phyloP scores from a whole-genome alignment of 2,329 filamentous ascomycete species.

The Aspergillus sp. region DNA sequence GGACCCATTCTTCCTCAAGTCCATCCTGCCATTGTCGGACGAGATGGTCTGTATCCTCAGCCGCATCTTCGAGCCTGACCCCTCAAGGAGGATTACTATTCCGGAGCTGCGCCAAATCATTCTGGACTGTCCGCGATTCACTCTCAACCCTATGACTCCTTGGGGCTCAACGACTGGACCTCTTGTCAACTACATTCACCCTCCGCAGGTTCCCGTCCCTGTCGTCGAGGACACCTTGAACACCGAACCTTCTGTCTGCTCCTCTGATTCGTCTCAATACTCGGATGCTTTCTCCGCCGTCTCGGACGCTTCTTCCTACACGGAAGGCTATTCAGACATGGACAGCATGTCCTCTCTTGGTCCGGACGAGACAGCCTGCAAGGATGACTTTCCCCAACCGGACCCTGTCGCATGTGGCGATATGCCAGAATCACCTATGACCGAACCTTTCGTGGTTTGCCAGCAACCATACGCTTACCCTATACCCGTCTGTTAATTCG shows the following conservation, averaged over 20 bases:
- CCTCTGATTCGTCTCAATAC: conserved; percentile 35
- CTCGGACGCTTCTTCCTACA: conserved; percentile 40
- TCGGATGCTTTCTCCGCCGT: conserved; percentile 41
- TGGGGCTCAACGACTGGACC: conserved; percentile 38
- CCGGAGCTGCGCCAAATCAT: conserved; percentile 77
- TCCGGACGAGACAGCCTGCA: conserved; percentile 31
- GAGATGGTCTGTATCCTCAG: conserved; percentile 86
- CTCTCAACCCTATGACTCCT: conserved; percentile 42
- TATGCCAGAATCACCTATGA: conserved; percentile 25
- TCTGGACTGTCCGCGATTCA: conserved; percentile 73
- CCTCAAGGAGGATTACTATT: conserved; percentile 77
- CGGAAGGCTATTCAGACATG: conserved; percentile 37
- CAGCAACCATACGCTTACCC: conserved; percentile 25
- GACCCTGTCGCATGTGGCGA: conserved; percentile 28
- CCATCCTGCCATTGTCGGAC: conserved; percentile 85
- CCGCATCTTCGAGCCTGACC: conserved; percentile 84
- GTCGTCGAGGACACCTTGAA: conserved; percentile 32
- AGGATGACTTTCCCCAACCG: conserved; percentile 29
- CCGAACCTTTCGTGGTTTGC: conserved; percentile 25
- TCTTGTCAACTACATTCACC: conserved; percentile 35
- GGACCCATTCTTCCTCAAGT: conserved; percentile 83
- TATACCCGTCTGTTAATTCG: conserved; percentile 29
- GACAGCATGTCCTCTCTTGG: conserved; percentile 38
- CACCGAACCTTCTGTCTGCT: conserved; percentile 38
- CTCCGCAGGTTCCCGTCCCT: conserved; percentile 36